Base-by-base conservation (phyloP, 176 grass and related monocot species). In the Avena sativa region DNA sequence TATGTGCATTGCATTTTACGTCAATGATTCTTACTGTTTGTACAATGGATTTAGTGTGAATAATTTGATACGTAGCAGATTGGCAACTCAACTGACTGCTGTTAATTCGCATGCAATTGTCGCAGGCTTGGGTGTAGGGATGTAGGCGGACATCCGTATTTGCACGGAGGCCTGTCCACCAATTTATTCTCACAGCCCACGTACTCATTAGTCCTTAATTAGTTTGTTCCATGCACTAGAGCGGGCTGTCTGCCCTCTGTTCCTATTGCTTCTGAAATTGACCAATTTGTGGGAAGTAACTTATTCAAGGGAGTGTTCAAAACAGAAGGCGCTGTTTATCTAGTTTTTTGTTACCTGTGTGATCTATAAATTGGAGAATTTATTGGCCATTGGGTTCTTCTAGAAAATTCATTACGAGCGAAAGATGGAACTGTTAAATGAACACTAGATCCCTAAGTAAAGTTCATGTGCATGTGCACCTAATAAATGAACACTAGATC, bases 41-140 rank as follows among this genome's bases (percentile, higher is more conserved):
- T 9, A 44, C 76, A 87, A 58, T 14, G 9, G 49, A 36, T 75
- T 84, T 12, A 2, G 15, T 80, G 81, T 74, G 67, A 84, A 60
- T 59, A 26, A 2, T 25, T 55, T 75, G 74, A 49, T 73, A 66
- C 8, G 8, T 32, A 62, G 9, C 65, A 58, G 87, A 48, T 57
- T 76, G 68, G 11, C 25, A 38, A 47, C 46, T 65, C 23, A 28
- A 55, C 32, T 48, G 16, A 0, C 9, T 48, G 34, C 15, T 72
- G 80, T 74, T 83, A 38, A 20, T 5, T 38, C 3, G 3, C 74
- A 66, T 74, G 74, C 55, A 38, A 26, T 19, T 90, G 13, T 25
- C 16, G 0, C 83, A 79, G 63, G 16, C 9, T 1, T 72, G 64
- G 66, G 46, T 26, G 71, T 25, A 74, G 6, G 38, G 38, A 40